Conservation (phyloP, 1,139 yeast species). For the Candida sp. region DNA sequence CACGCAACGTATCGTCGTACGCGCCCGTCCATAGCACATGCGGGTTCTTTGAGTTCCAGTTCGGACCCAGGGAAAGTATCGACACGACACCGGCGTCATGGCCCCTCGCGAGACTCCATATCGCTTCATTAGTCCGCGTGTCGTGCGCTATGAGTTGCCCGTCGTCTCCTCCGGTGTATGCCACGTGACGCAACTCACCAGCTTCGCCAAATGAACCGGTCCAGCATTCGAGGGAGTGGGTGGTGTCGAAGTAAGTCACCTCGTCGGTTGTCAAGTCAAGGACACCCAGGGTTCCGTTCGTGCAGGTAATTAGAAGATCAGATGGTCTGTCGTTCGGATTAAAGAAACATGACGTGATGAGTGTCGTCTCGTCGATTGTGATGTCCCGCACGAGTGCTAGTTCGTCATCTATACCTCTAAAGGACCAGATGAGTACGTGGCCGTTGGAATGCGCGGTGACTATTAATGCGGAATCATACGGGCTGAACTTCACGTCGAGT, state of each 20-base stretch:
- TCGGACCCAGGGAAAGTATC: slow-evolving; percentile 53
- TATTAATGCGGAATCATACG: slow-evolving; percentile 50
- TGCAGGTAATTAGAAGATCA: slow-evolving; percentile 53
- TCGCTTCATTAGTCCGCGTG: slow-evolving; percentile 43
- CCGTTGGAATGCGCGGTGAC: slow-evolving; percentile 87
- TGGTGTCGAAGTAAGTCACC: slow-evolving; percentile 20
- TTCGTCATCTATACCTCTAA: slow-evolving; percentile 17
- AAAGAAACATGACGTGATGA: slow-evolving; percentile 73
- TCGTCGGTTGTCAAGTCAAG: slow-evolving; percentile 27
- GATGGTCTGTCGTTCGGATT: slow-evolving; percentile 37
- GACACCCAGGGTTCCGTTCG: slow-evolving; percentile 55
- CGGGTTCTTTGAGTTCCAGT: slow-evolving; percentile 47
- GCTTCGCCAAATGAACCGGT: slow-evolving; percentile 74
- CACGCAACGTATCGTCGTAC: slow-evolving; percentile 80
- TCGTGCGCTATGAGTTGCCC: slow-evolving; percentile 79
- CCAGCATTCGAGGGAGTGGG: slow-evolving; percentile 89
- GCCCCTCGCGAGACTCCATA: slow-evolving; percentile 62
- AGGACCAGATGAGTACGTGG: slow-evolving; percentile 64
- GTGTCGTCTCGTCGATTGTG: slow-evolving; percentile 48
- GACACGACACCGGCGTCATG: slow-evolving; percentile 94
- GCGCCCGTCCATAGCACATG: slow-evolving; percentile 86
- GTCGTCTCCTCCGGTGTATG: slow-evolving; percentile 95
- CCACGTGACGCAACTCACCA: slow-evolving; percentile 56
- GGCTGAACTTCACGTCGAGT: slow-evolving; percentile 73
- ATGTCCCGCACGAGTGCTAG: slow-evolving; percentile 30